phyloP scores from a whole-genome alignment of 2,329 filamentous ascomycete genomes.

The Scedosporium minutisporum region DNA sequence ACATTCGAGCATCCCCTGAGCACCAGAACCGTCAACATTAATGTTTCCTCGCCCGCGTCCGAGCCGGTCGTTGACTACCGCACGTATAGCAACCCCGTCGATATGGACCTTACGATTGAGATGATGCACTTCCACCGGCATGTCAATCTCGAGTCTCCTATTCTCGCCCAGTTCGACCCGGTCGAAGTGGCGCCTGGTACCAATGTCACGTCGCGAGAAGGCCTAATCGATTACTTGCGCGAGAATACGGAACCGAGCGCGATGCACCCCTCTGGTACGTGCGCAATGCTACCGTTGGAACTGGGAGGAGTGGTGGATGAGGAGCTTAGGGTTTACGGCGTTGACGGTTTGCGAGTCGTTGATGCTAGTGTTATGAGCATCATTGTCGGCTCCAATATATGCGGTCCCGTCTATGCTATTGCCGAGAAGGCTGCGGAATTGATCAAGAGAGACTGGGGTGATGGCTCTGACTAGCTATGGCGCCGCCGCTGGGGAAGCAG shows the following conservation, averaged over 20 bases:
- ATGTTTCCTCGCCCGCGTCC: conserved; percentile 25
- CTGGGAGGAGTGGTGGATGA: conserved; percentile 34
- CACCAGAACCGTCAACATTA: conserved; percentile 27
- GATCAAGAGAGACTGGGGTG: not conserved
- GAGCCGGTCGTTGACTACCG: conserved; percentile 28
- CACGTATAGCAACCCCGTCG: conserved; percentile 26
- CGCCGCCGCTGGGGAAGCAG: no score
- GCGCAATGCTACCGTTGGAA: conserved; percentile 35
- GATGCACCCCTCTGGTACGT: conserved; percentile 39
- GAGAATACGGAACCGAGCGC: conserved; percentile 11
- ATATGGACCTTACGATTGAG: conserved; percentile 25
- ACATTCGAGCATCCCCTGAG: conserved; percentile 19
- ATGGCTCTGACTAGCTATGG: no score
- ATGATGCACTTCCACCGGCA: conserved; percentile 24
- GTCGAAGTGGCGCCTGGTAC: conserved; percentile 22
- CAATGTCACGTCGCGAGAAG: conserved; percentile 20
- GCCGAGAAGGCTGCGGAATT: conserved; percentile 23
- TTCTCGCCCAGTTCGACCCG: conserved; percentile 19
- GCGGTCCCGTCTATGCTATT: conserved; percentile 18
- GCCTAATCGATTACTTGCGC: conserved; percentile 15
- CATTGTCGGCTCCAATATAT: conserved; percentile 25
- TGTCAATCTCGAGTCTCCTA: conserved; percentile 24
- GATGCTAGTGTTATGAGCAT: conserved; percentile 36
- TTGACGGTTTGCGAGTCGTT: conserved; percentile 31
- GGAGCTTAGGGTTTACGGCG: conserved; percentile 33